phyloP scores from a whole-genome alignment of 495 filamentous ascomycete genomes.

The Podospora didyma region DNA sequence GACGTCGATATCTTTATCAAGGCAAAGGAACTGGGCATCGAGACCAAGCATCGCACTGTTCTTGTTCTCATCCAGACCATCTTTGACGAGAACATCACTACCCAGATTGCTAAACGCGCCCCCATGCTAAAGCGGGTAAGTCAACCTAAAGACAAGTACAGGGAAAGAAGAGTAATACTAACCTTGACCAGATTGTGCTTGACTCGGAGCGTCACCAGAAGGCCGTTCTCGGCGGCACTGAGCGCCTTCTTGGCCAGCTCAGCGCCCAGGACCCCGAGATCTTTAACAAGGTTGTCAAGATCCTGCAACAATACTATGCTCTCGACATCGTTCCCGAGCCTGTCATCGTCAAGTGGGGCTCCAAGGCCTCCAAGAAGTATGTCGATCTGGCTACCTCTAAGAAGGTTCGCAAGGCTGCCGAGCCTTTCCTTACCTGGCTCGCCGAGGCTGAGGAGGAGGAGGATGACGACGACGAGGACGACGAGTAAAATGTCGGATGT shows the following conservation, averaged over 20 bases:
- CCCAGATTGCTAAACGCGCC: slow-evolving; percentile 76
- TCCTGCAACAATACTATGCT: slow-evolving; percentile 83
- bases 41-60: slow-evolving; percentile 88
- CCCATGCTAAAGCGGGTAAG: slow-evolving; percentile 79
- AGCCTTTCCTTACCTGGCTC: slow-evolving; percentile 92
- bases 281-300: slow-evolving; percentile 72
- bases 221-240: slow-evolving; percentile 93
- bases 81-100: slow-evolving; percentile 82
- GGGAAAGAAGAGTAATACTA: slow-evolving; percentile 21
- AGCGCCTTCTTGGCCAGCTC: slow-evolving; percentile 70
- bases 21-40: slow-evolving; percentile 93
- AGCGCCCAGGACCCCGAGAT: slow-evolving; percentile 77
- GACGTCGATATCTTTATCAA: slow-evolving; percentile 92
- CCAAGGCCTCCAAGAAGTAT: slow-evolving; percentile 95
- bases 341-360: slow-evolving; percentile 83
- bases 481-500: slow-evolving; percentile 8
- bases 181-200: slow-evolving; percentile 56
- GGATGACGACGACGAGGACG: slow-evolving; percentile 67
- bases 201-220: slow-evolving; percentile 90
- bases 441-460: slow-evolving; percentile 81
- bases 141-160: too few species aligned
- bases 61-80: slow-evolving; percentile 89
- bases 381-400: slow-evolving; percentile 85
- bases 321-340: slow-evolving; percentile 84
- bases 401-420: slow-evolving; percentile 92